Conservation (phyloP, 2,329 filamentous ascomycete genomes). For the Hypoxylon sp. region DNA sequence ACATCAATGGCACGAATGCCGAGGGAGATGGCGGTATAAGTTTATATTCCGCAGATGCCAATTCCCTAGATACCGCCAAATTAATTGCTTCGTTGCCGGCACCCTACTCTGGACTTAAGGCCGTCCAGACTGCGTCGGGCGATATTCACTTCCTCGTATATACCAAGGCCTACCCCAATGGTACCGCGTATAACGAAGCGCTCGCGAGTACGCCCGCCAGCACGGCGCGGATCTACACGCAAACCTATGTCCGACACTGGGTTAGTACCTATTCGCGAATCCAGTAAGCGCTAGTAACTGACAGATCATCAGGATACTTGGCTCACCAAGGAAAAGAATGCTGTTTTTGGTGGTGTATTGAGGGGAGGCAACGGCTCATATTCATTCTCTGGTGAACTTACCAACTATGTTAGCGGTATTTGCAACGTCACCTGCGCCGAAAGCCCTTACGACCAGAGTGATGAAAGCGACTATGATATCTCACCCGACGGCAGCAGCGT, state of each 20-base stretch:
- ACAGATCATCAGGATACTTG: conserved; percentile 61
- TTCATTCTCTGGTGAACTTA: conserved; percentile 51
- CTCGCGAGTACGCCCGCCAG: conserved; percentile 62
- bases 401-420: conserved; percentile 56
- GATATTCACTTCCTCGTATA: conserved; percentile 60
- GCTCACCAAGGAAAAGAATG: conserved; percentile 68
- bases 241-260: conserved; percentile 73
- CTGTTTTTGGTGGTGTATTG: conserved; percentile 72
- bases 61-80: conserved; percentile 49
- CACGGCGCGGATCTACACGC: conserved; percentile 69
- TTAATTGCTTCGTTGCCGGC: conserved; percentile 57
- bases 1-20: conserved; percentile 65
- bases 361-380: conserved; percentile 51
- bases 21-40: conserved; percentile 60
- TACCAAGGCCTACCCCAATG: conserved; percentile 69
- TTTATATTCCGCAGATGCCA: conserved; percentile 57
- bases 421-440: conserved; percentile 54
- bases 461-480: conserved; percentile 72
- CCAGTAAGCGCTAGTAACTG: conserved; percentile 17
- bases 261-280: conserved; percentile 35
- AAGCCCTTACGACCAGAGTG: conserved; percentile 68
- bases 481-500: conserved; percentile 61
- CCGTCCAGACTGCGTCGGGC: conserved; percentile 51
- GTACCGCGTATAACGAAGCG: conserved; percentile 69
- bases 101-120: conserved; percentile 58